Percentiles rank a stretch among this genome's conserved stretches.
Evolutionary conservation across 139 green algal genomes (phyloP).

Genomic region (Micractinium sp.): DNA sequence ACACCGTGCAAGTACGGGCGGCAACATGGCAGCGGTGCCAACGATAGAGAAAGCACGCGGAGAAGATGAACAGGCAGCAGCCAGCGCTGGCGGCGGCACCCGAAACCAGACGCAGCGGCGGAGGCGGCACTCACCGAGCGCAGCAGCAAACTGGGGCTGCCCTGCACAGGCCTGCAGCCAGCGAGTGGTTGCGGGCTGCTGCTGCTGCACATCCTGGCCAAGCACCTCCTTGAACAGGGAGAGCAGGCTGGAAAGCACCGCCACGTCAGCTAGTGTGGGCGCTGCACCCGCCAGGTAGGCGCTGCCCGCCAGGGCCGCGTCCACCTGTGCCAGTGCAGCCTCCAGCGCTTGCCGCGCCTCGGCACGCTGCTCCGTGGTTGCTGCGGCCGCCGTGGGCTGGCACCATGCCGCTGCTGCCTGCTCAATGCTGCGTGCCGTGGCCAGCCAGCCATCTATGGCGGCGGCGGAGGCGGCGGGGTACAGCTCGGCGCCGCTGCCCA

Average conservation of each 20-base stretch:
- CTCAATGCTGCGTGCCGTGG: constrained; percentile 50
- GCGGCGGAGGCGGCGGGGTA: constrained; percentile 25
- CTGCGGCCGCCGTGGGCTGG: constrained; percentile 42
- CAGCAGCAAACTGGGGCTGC: constrained; percentile 47
- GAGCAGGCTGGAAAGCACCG: constrained; percentile 45
- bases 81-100: no score
- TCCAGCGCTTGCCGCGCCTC: constrained; percentile 7
- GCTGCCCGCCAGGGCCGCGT: constrained; percentile 40
- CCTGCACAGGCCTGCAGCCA: constrained; percentile 51
- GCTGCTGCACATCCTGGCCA: constrained; percentile 47
- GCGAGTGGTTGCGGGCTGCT: constrained; percentile 4
- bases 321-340: constrained; percentile 40
- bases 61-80: neutral
- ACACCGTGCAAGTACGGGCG: neutral
- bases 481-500: constrained; percentile 23
- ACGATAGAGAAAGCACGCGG: neutral
- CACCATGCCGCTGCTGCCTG: constrained; percentile 57
- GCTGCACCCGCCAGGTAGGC: constrained; percentile 34
- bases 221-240: constrained; percentile 63
- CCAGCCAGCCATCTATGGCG: constrained; percentile 65
- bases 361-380: constrained; percentile 38
- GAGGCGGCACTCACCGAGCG: constrained; percentile 56
- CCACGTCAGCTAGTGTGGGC: constrained; percentile 65
- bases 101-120: neutral
- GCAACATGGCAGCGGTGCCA: neutral